Conservation (phyloP, 2,329 filamentous ascomycete species). For the Corynespora cassiicola region DNA sequence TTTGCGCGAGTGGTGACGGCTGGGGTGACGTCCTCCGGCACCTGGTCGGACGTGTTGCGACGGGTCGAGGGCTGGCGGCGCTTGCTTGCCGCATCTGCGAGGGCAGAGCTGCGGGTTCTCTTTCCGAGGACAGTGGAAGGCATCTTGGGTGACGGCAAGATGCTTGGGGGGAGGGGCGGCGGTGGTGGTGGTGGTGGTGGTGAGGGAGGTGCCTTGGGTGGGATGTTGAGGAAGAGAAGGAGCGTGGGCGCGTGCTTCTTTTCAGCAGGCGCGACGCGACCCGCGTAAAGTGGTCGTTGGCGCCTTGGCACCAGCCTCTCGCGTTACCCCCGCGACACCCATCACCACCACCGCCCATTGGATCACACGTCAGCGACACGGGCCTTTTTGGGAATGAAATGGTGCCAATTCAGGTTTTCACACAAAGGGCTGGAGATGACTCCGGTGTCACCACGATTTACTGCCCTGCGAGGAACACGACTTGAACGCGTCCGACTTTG, state of each 20-base stretch:
- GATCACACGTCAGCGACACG: too few species aligned
- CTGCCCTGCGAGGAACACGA: too few species aligned
- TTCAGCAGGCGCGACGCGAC: conserved; percentile 18
- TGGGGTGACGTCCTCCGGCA: conserved; percentile 27
- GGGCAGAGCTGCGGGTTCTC: conserved; percentile 43
- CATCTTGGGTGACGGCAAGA: conserved; percentile 28
- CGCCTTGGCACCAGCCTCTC: conserved; percentile 8
- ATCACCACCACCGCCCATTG: conserved; percentile 1
- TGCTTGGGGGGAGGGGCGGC: conserved; percentile 17
- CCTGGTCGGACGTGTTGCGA: conserved; percentile 31
- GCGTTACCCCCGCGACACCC: not conserved
- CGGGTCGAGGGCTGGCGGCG: conserved; percentile 11
- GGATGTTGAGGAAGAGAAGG: conserved; percentile 26
- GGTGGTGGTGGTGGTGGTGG: too few species aligned
- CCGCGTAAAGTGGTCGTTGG: conserved; percentile 25
- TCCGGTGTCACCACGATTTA: too few species aligned
- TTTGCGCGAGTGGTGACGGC: conserved; percentile 47
- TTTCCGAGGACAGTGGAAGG: conserved; percentile 45
- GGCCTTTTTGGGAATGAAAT: too few species aligned
- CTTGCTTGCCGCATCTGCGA: conserved; percentile 33
- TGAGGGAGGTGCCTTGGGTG: conserved; percentile 27
- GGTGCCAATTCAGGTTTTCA: too few species aligned
- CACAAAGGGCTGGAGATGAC: too few species aligned
- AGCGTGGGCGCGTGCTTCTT: conserved; percentile 15
- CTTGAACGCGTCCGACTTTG: too few species aligned